These are phyloP conservation scores for Nitzschia sp. DNA, from an alignment of 108 stramenopile genomes.

Conservation along the genomic window DNA sequence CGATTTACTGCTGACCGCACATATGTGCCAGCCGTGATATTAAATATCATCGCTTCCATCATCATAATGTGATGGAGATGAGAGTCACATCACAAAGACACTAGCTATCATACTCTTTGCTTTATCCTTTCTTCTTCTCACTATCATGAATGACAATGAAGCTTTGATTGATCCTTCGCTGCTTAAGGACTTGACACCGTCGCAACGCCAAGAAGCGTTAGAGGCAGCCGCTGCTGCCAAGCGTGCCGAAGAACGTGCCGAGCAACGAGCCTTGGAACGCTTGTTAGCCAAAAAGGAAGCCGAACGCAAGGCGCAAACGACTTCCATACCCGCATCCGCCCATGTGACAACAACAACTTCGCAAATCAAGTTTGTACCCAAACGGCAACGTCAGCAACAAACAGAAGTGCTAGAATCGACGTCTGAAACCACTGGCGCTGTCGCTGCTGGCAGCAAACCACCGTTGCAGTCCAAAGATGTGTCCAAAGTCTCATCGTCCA, in stretches of 20 bases:
- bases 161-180: constrained; percentile 58
- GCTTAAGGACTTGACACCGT: constrained; percentile 55
- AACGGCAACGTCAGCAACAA: constrained; percentile 49
- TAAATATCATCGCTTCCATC: too few relatives aligned
- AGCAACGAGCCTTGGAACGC: constrained; percentile 64
- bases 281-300: constrained; percentile 47
- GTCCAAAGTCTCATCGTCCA: not conserved
- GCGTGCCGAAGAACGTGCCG: constrained; percentile 79
- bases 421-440: not conserved
- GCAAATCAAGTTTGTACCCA: constrained; percentile 59
- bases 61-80: too few relatives aligned
- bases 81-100: too few relatives aligned
- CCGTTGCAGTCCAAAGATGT: constrained; percentile 14
- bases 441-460: constrained; percentile 5
- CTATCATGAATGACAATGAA: not conserved
- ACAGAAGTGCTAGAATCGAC: constrained; percentile 1
- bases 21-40: too few relatives aligned
- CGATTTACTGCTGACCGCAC: too few relatives aligned
- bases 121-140: too few relatives aligned
- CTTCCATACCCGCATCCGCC: not conserved
- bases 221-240: constrained; percentile 56
- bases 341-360: not conserved
- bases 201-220: constrained; percentile 66
- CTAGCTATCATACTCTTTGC: too few relatives aligned
- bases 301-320: constrained; percentile 23